Evolutionary conservation across 257 asterid species (phyloP), one percentile per base, ranked within the genome.

Genomic region (Solanum ossicruentum): DNA sequence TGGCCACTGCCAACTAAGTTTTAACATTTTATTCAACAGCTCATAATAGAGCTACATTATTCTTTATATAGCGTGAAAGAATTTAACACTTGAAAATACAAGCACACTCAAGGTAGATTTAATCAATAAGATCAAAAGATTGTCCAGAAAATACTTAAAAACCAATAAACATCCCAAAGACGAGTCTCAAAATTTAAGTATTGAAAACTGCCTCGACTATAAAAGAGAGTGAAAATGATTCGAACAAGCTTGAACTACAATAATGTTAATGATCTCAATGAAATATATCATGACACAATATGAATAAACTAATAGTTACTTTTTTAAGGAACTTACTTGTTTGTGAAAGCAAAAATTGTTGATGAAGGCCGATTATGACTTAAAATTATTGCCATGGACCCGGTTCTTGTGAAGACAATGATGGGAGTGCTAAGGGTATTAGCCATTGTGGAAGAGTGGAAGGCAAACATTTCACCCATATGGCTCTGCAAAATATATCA

Each of bases 391-490:
- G 99, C 98, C 98, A 97, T 97, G 80, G 98, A 95, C 55, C 98
- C 98, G 26, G 98, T 97, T 92, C 98, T 94, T 60, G 99, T 97
- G 90, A 97, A 97, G 87, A 97, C 99, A 84, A 97, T 95, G 84
- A 97, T 89, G 61, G 98, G 97, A 72, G 97, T 95, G 43, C 84
- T 86, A 85, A 97, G 95, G 80, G 97, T 94, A 89, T 95, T 92
- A 85, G 99, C 97, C 96, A 97, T 97, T 57, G 92, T 92, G 86
- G 98, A 90, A 73, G 98, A 86, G 85, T 95, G 99, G 86, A 90
- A 89, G 84, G 99, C 98, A 94, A 97, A 95, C 94, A 93, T 95
- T 47, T 92, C 94, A 51, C 99, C 93, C 99, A 97, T 97, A 78
- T 92, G 96, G 84, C 88, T 89, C 99, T 97, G 96, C 90, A 88